These are phyloP conservation scores for Diaporthe sp. DNA, from an alignment of 2,329 filamentous ascomycete species.

Conservation along the genomic window DNA sequence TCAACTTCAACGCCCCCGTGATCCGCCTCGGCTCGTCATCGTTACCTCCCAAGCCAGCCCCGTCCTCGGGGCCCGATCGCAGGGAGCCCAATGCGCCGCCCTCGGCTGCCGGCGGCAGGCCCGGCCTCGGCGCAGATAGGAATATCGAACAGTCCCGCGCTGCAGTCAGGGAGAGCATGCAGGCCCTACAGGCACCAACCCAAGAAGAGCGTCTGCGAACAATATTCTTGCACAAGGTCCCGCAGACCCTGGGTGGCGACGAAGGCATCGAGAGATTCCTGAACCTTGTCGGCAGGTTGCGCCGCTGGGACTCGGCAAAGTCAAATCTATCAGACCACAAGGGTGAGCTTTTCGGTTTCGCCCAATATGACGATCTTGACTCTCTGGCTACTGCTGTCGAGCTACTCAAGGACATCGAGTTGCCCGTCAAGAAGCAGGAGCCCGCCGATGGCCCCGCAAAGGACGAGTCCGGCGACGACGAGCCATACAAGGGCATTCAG, in stretches of 20 bases:
- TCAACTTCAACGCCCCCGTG: conserved; percentile 97
- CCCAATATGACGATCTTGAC: conserved; percentile 92
- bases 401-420: conserved; percentile 82
- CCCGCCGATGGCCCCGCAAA: conserved; percentile 54
- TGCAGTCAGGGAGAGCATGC: conserved; percentile 74
- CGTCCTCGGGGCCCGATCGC: conserved; percentile 52
- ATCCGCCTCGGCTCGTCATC: conserved; percentile 83
- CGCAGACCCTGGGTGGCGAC: conserved; percentile 80
- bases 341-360: conserved; percentile 90
- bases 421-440: conserved; percentile 82
- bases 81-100: conserved; percentile 56
- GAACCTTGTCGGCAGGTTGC: conserved; percentile 78
- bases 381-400: conserved; percentile 87
- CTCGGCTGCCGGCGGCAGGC: conserved; percentile 51
- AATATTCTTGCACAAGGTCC: conserved; percentile 89
- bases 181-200: conserved; percentile 82
- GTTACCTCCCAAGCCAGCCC: conserved; percentile 70
- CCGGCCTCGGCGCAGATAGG: conserved; percentile 70
- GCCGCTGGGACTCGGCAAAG: conserved; percentile 84
- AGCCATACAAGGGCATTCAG: conserved; percentile 66
- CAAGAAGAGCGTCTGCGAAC: conserved; percentile 92
- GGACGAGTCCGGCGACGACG: conserved; percentile 50
- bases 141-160: conserved; percentile 75
- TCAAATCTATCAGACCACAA: conserved; percentile 74
- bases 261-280: conserved; percentile 83